phyloP scores from a whole-genome alignment of 345 rosid species.

The Eucalyptus pauciflora region DNA sequence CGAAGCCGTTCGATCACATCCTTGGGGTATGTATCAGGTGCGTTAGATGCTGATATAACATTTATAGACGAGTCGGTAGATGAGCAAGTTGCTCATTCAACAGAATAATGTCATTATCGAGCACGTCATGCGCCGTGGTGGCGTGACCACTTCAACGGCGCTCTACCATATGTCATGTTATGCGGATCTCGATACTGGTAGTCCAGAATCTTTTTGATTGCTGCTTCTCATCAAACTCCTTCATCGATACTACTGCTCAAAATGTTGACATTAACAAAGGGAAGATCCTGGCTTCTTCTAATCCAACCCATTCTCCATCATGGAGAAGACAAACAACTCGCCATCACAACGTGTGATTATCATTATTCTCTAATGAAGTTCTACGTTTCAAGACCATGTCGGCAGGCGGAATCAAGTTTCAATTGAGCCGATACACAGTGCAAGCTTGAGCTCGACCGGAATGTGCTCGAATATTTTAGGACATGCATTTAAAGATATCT shows the following conservation, averaged over 20 bases:
- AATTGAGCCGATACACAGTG: neutral
- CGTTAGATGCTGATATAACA: neutral
- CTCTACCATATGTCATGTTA: neutral
- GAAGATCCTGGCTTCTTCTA: neutral
- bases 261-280: neutral
- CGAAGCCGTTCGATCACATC: neutral
- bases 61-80: neutral
- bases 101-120: neutral
- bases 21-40: neutral
- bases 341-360: neutral
- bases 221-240: neutral
- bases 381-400: rapidly evolving
- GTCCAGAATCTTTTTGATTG: neutral
- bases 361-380: neutral
- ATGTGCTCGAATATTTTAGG: neutral
- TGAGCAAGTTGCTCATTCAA: neutral
- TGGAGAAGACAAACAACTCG: neutral
- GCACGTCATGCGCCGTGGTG: neutral
- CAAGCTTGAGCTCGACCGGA: neutral
- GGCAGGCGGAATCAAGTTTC: neutral
- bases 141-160: neutral
- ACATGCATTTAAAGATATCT: neutral
- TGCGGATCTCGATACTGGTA: neutral
- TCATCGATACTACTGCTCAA: neutral
- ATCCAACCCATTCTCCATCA: neutral